Evolutionary conservation across 225 moss, liverwort and hornwort genomes (phyloP).

Genomic region (Asterella californica): DNA sequence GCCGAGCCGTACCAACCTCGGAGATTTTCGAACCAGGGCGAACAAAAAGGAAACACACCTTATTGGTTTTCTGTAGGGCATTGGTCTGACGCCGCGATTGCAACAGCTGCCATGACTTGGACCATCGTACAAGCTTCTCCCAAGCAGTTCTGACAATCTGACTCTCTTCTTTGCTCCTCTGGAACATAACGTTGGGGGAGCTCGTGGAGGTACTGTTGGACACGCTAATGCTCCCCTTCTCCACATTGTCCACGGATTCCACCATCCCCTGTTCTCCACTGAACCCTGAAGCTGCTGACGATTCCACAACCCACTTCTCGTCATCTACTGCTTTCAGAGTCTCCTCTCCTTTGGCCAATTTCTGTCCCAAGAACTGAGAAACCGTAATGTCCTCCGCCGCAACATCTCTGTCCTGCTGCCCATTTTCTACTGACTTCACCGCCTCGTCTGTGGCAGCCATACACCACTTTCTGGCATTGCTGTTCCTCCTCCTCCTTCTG

Average conservation of each 20-base stretch:
- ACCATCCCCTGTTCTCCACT: background rate
- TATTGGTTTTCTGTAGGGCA: slow-evolving; percentile 69
- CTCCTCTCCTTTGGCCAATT: slow-evolving; percentile 1
- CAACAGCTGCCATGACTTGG: slow-evolving; percentile 72
- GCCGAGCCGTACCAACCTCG: no score
- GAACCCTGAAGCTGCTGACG: no score
- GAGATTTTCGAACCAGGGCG: background rate
- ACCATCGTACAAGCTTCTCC: slow-evolving; percentile 98
- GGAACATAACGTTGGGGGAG: slow-evolving; percentile 14
- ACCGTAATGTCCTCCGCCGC: slow-evolving; percentile 6
- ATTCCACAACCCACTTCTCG: background rate
- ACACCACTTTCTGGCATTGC: background rate
- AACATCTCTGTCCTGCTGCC: slow-evolving; percentile 10
- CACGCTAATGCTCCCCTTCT: background rate
- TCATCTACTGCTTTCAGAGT: background rate
- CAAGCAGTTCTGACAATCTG: slow-evolving; percentile 83
- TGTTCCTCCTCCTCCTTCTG: slow-evolving; percentile 5
- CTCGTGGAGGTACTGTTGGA: background rate
- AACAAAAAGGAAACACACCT: slow-evolving; percentile 35
- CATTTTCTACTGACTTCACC: slow-evolving; percentile 6
- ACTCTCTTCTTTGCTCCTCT: slow-evolving; percentile 66
- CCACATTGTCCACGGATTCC: background rate
- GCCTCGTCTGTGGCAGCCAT: slow-evolving; percentile 20
- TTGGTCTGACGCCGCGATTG: slow-evolving; percentile 66
- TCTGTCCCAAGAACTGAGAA: slow-evolving; percentile 9